Evolutionary conservation across 345 rosid genomes (phyloP).

Genomic region (Mercurialis annua): DNA sequence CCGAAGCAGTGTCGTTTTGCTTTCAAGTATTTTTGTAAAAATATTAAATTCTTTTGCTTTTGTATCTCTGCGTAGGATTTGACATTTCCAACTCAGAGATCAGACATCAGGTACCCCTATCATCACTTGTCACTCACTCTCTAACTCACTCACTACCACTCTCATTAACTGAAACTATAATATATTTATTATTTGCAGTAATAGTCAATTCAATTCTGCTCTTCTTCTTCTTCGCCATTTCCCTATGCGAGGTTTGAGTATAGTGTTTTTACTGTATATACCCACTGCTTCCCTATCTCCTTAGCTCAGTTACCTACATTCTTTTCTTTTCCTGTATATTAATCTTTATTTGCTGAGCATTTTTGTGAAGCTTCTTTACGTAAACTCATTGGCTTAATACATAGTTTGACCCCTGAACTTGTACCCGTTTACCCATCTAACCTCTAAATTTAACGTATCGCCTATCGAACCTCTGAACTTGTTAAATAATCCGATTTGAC

Average conservation of each 20-base stretch:
- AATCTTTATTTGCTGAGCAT: too few relatives aligned
- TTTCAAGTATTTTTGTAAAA: background rate
- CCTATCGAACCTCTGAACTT: too few relatives aligned
- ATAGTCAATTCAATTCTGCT: too few relatives aligned
- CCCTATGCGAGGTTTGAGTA: slow-evolving; percentile 24
- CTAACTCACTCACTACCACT: background rate
- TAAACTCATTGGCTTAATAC: too few relatives aligned
- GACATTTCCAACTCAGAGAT: slow-evolving; percentile 27
- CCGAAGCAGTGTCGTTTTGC: slow-evolving; percentile 3
- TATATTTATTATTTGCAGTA: background rate
- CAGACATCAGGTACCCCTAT: slow-evolving; percentile 21
- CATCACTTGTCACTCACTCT: slow-evolving; percentile 26
- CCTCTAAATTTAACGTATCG: too few relatives aligned
- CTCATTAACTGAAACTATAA: too few relatives aligned
- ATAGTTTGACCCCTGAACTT: too few relatives aligned
- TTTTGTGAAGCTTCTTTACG: background rate
- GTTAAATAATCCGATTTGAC: too few relatives aligned
- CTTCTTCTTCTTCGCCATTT: slow-evolving; percentile 22
- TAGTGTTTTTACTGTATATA: slow-evolving; percentile 1
- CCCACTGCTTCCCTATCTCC: background rate
- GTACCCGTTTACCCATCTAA: too few relatives aligned
- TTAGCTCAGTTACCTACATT: background rate
- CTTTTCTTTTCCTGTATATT: background rate
- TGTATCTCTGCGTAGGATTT: slow-evolving; percentile 17
- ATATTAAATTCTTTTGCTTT: background rate